Evolutionary conservation across 139 green algal species (phyloP).

Genomic region (Chlamydomonas schloesseri): DNA sequence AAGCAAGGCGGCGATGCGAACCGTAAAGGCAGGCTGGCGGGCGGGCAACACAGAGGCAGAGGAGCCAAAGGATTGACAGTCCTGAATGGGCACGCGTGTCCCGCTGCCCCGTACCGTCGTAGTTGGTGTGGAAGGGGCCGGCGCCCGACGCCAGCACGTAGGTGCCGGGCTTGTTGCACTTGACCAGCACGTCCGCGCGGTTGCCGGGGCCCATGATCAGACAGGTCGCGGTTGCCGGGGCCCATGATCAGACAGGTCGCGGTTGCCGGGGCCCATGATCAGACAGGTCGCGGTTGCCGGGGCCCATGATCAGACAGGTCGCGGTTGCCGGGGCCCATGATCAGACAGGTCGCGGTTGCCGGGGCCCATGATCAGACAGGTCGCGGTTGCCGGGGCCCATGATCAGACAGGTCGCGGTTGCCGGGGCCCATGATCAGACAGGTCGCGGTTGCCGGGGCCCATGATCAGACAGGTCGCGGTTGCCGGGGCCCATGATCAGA

Average conservation of each 20-base stretch:
- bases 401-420: conserved; percentile 25
- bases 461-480: conserved; percentile 28
- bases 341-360: conserved; percentile 12
- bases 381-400: not conserved
- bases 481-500: not conserved
- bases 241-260: conserved; percentile 15
- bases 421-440: not conserved
- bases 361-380: not conserved
- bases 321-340: not conserved
- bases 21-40: no score
- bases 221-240: not conserved
- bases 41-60: no score
- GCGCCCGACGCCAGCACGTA: conserved; percentile 20
- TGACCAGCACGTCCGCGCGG: conserved; percentile 31
- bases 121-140: conserved; percentile 31
- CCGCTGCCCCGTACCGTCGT: not conserved
- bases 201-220: not conserved
- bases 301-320: conserved; percentile 7
- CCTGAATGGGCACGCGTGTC: no score
- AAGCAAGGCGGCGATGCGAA: no score
- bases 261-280: not conserved
- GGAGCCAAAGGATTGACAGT: no score
- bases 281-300: conserved; percentile 13
- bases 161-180: conserved; percentile 4
- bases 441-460: not conserved